Evolutionary conservation across 78 protist genomes (phyloP), one percentile per base, ranked within the genome.

Genomic region (Polysphondylium violaceum): DNA sequence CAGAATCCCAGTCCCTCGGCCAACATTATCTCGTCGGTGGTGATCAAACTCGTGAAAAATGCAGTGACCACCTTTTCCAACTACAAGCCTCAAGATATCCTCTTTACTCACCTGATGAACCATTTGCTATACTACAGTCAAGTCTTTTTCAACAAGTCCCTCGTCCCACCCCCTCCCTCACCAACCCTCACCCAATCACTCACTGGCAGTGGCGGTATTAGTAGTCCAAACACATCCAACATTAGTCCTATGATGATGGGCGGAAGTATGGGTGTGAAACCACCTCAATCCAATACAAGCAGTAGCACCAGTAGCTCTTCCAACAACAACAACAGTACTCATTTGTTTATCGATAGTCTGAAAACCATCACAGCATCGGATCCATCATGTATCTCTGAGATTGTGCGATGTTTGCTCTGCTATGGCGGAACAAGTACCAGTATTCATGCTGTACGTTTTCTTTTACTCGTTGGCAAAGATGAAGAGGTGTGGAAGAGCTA

Each of bases 1-100:
- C 77, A 58, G 11, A 61, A 69, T 16, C 74, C 91, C 12, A 47
- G 72, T 11, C 91, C 91, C 50, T 23, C 78, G 29, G 78, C 91
- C 76, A 72, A 60, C 14, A 83, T 83, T 7, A 83, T 83, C 6
- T 69, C 79, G 6, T 53, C 43, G 6, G 2, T 83, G 5, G 9
- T 83, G 3, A 36, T 83, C 11, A 83, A 83, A 69, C 41, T 83
- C 19, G 31, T 83, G 12, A 6, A 72, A 21, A 83, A 69, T 58
- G 91, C 91, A 1, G 67, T 83, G 12, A 8, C 5, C 1, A 51
- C 31, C 0, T 83, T 69, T 27, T 25, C 71, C 27, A 35, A 23
- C 2, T 44, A 71, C 12, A 83, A 83, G 44, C 91, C 91, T 27
- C 67, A 44, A 21, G 23, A 83, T 44, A 33, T 43, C 3, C 6